Evolutionary conservation across 352 stramenopile genomes (phyloP).

Genomic region (Nothophytophthora sp.): DNA sequence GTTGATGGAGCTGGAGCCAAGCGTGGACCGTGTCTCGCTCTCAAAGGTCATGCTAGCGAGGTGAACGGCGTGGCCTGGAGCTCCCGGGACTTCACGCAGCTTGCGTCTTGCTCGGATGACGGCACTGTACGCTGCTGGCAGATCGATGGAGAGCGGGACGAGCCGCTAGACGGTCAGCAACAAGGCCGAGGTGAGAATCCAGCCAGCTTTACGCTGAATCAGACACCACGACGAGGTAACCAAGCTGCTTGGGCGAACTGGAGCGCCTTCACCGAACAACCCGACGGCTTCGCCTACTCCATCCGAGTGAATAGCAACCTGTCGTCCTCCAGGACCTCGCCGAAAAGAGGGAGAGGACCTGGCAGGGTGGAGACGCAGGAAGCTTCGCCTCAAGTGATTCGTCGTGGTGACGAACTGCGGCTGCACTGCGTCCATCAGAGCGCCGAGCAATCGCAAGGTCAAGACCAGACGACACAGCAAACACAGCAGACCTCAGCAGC

Average conservation of each 20-base stretch:
- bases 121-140: slow-evolving; percentile 59
- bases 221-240: neutral
- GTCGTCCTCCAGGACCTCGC: too few species aligned
- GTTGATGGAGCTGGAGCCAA: too few species aligned
- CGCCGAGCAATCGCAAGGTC: slow-evolving; percentile 7
- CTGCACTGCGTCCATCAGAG: slow-evolving; percentile 21
- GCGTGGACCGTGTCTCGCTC: slow-evolving; percentile 33
- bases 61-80: slow-evolving; percentile 72
- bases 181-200: neutral
- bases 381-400: slow-evolving; percentile 26
- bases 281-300: slow-evolving; percentile 28
- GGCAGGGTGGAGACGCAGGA: neutral
- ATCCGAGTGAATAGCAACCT: slow-evolving; percentile 14
- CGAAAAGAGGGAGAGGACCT: slow-evolving; percentile 7
- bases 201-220: slow-evolving; percentile 18
- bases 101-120: slow-evolving; percentile 69
- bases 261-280: slow-evolving; percentile 32
- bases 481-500: slow-evolving; percentile 3
- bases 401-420: slow-evolving; percentile 18
- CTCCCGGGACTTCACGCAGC: slow-evolving; percentile 42
- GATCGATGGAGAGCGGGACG: slow-evolving; percentile 8
- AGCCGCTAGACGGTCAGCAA: neutral
- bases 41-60: slow-evolving; percentile 65
- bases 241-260: slow-evolving; percentile 33
- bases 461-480: slow-evolving; percentile 1